These are phyloP conservation scores for Cyclocybe cylindracea DNA, from an alignment of 768 basidiomycete species.

Conservation along the genomic window DNA sequence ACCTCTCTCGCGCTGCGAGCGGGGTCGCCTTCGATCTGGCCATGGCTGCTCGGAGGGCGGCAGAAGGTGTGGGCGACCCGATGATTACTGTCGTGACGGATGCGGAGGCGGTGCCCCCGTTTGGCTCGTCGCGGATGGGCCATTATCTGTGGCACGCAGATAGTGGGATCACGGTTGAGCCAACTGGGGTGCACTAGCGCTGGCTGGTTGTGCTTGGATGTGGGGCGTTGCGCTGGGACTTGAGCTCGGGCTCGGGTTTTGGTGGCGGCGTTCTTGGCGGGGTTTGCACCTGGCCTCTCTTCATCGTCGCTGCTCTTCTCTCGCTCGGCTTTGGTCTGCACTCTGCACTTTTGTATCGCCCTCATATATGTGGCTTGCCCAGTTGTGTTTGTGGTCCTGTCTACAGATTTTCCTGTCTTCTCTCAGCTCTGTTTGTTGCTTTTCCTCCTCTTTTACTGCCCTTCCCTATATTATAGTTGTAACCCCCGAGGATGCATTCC, in stretches of 20 bases:
- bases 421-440: too few species aligned
- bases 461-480: too few species aligned
- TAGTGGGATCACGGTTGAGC: conserved; percentile 9
- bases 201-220: background rate
- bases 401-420: conserved; percentile 7
- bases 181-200: conserved; percentile 12
- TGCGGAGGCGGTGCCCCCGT: background rate
- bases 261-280: too few species aligned
- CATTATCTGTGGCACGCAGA: conserved; percentile 19
- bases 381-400: background rate
- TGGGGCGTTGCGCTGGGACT: background rate
- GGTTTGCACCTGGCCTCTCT: background rate
- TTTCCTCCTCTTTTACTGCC: too few species aligned
- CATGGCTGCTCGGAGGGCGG: conserved; percentile 1
- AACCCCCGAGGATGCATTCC: too few species aligned
- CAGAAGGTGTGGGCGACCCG: too few species aligned
- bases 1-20: too few species aligned
- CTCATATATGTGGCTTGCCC: background rate
- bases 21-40: too few species aligned
- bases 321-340: background rate
- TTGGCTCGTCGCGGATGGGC: background rate
- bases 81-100: conserved; percentile 1
- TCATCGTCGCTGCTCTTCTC: background rate
- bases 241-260: too few species aligned
- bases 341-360: background rate